Evolutionary conservation across 176 grass and related monocot species (phyloP).

Genomic region (Triticum timopheevii): DNA sequence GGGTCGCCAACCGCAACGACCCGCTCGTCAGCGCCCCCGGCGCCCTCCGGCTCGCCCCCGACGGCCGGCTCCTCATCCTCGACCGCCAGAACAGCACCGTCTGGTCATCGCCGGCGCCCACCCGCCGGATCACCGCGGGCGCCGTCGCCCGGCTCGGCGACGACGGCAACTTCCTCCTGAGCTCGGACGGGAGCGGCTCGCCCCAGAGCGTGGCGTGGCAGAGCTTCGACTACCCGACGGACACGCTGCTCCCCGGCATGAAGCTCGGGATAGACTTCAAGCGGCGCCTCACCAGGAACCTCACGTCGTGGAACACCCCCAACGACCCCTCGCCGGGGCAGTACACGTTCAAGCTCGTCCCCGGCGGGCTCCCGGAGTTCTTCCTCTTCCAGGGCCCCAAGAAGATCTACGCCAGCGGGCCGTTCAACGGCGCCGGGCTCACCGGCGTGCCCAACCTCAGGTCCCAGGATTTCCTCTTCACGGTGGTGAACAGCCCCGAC

Average conservation of each 20-base stretch:
- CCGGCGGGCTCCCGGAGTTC: conserved; percentile 33
- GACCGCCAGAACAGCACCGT: conserved; percentile 30
- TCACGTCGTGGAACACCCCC: conserved; percentile 47
- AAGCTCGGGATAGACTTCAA: conserved; percentile 44
- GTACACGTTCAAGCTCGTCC: conserved; percentile 42
- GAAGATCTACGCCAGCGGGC: conserved; percentile 36
- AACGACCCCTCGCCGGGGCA: conserved; percentile 40
- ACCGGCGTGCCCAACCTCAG: conserved; percentile 40
- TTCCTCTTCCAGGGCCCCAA: conserved; percentile 13
- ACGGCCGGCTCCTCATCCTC: conserved; percentile 33
- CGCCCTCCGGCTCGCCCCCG: conserved; percentile 17
- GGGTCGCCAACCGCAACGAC: conserved; percentile 51
- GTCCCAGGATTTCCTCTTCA: conserved; percentile 32
- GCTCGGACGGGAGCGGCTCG: conserved; percentile 17
- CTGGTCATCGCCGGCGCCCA: conserved; percentile 30
- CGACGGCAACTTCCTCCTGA: conserved; percentile 48
- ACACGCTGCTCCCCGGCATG: conserved; percentile 55
- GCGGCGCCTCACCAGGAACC: conserved; percentile 32
- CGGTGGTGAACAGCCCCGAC: neutral
- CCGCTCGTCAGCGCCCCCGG: conserved; percentile 15
- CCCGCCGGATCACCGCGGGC: neutral
- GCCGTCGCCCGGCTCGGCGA: conserved; percentile 21
- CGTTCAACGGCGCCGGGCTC: conserved; percentile 48
- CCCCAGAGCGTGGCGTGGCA: conserved; percentile 38
- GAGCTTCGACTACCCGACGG: conserved; percentile 64